Percentiles rank a stretch among this genome's conserved stretches.
phyloP scores from a whole-genome alignment of 768 basidiomycete species.

The Pleurotus tuoliensis region DNA sequence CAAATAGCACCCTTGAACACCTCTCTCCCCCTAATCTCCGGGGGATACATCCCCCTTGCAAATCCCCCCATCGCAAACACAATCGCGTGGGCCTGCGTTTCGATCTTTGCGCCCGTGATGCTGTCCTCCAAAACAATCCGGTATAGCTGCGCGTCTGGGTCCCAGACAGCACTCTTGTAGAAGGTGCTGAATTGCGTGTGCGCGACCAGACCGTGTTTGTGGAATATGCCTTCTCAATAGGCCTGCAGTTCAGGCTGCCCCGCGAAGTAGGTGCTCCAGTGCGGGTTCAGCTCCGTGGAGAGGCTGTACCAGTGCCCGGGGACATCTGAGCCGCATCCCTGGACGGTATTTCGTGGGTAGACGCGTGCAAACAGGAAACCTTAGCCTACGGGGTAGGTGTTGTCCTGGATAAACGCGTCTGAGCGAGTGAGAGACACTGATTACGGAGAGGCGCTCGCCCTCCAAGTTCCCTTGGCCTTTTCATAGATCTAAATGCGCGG shows the following conservation, averaged over 20 bases:
- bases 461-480: conserved; percentile 50
- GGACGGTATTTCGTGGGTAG: background rate
- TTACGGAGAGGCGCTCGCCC: conserved; percentile 29
- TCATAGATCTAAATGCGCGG: conserved; percentile 42
- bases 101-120: conserved; percentile 28
- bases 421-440: no score
- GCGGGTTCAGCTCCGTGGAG: conserved; percentile 49
- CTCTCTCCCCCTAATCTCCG: conserved; percentile 37
- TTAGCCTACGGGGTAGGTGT: conserved; percentile 44
- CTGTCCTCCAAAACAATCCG: conserved; percentile 32
- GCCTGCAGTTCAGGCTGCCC: conserved; percentile 45
- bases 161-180: conserved; percentile 44
- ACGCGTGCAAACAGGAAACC: background rate
- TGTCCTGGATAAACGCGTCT: conserved; percentile 31
- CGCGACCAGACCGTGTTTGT: conserved; percentile 37
- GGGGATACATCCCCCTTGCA: conserved; percentile 40
- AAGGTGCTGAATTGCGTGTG: conserved; percentile 40
- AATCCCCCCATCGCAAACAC: conserved; percentile 52
- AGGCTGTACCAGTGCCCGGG: conserved; percentile 53
- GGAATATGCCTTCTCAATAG: conserved; percentile 47
- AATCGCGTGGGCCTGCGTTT: conserved; percentile 40
- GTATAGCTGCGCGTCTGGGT: conserved; percentile 37
- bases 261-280: conserved; percentile 45
- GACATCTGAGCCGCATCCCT: conserved; percentile 56
- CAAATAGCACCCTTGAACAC: conserved; percentile 47